A percentile compares a stretch with the other conserved stretches of the same genome.
Evolutionary conservation across 306 rosid species (phyloP).

Genomic region (Sophora flavescens): DNA sequence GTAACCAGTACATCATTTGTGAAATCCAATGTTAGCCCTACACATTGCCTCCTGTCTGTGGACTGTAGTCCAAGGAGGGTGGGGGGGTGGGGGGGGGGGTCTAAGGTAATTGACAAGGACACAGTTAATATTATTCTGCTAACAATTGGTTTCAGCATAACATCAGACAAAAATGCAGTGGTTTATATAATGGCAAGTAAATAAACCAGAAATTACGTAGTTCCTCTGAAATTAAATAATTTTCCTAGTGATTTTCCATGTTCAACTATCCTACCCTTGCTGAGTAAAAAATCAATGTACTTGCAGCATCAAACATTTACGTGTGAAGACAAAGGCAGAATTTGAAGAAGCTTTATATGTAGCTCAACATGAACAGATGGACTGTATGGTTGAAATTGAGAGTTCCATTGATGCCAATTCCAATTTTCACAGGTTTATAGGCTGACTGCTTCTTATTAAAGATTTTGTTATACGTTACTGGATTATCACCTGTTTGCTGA

Average conservation of each 20-base stretch:
- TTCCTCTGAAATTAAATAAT: neutral
- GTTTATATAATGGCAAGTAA: constrained; percentile 5
- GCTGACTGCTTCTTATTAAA: constrained; percentile 35
- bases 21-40: too few relatives aligned
- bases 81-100: too few relatives aligned
- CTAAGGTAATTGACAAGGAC: too few relatives aligned
- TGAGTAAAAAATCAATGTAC: constrained; percentile 45
- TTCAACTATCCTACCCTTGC: constrained; percentile 39
- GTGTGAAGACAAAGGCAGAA: constrained; percentile 74
- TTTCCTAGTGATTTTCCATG: constrained; percentile 12
- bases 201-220: neutral
- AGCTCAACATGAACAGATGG: constrained; percentile 64
- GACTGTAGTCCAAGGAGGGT: too few relatives aligned
- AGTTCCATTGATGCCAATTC: constrained; percentile 86
- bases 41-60: too few relatives aligned
- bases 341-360: constrained; percentile 69
- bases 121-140: neutral
- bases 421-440: constrained; percentile 81
- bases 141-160: neutral
- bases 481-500: constrained; percentile 47
- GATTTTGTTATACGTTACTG: constrained; percentile 31
- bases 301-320: constrained; percentile 81
- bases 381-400: constrained; percentile 80
- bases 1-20: too few relatives aligned
- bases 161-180: neutral